Evolutionary conservation across 2,329 filamentous ascomycete genomes (phyloP).

Genomic region (Rhynchosporium graminicola): DNA sequence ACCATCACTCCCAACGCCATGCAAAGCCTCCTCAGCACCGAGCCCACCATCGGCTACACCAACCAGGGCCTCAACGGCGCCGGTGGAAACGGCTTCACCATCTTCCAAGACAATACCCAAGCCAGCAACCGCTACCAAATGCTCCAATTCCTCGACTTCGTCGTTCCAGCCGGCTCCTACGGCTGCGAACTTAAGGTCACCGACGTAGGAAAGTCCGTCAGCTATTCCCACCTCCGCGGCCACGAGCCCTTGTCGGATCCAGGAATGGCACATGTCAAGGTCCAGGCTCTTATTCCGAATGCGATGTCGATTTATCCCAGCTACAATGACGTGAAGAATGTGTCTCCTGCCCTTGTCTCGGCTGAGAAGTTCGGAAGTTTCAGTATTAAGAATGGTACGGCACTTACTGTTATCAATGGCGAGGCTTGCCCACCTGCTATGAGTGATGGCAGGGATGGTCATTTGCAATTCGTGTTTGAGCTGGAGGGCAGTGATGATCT

Average conservation of each 20-base stretch:
- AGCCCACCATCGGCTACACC: slow-evolving; percentile 11
- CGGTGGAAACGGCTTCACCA: neutral
- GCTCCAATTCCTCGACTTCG: slow-evolving; percentile 24
- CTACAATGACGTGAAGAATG: slow-evolving; percentile 16
- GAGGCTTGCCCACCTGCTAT: slow-evolving; percentile 10
- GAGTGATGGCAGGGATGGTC: slow-evolving; percentile 9
- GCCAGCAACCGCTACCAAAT: slow-evolving; percentile 6
- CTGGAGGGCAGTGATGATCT: slow-evolving; percentile 6
- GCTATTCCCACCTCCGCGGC: neutral
- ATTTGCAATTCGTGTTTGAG: slow-evolving; percentile 22
- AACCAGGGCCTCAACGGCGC: neutral
- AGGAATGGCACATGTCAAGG: slow-evolving; percentile 5
- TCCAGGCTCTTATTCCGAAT: slow-evolving; percentile 13
- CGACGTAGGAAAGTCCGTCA: slow-evolving; percentile 2
- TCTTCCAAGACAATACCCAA: slow-evolving; percentile 16
- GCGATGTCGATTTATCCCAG: slow-evolving; percentile 2
- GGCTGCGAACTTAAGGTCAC: slow-evolving; percentile 24
- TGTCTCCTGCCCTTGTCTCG: slow-evolving; percentile 3
- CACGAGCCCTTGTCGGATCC: neutral
- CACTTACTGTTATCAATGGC: slow-evolving; percentile 15
- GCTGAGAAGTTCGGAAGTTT: slow-evolving; percentile 12
- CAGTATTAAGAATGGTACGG: slow-evolving; percentile 4
- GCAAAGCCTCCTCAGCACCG: slow-evolving; percentile 14
- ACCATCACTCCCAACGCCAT: slow-evolving; percentile 20
- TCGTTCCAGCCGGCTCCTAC: slow-evolving; percentile 16